Evolutionary conservation across 2,329 filamentous ascomycete genomes (phyloP).

Genomic region (Apiospora malaysiana): DNA sequence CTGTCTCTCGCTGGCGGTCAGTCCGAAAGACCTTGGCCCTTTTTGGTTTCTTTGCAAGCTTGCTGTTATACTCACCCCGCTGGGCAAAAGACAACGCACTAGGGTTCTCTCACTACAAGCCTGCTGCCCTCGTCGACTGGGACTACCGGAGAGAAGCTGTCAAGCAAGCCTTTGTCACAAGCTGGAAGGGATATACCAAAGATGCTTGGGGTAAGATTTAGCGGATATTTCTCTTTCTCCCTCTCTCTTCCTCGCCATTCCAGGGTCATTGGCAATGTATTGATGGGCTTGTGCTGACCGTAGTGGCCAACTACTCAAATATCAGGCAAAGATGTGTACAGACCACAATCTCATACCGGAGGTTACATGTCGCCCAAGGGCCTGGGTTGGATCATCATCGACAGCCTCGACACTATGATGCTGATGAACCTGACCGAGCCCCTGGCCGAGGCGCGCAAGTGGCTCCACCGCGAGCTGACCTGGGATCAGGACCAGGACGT

Average conservation of each 20-base stretch:
- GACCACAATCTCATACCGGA: not conserved
- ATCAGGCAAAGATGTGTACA: not conserved
- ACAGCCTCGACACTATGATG: conserved; percentile 95
- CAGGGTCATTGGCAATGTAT: too few species aligned
- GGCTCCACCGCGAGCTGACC: conserved; percentile 80
- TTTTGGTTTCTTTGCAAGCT: not conserved
- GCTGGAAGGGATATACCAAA: conserved; percentile 88
- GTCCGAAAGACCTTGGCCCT: not conserved
- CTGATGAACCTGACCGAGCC: conserved; percentile 95
- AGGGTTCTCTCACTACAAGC: conserved; percentile 24
- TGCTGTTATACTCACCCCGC: not conserved
- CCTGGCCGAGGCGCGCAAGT: conserved; percentile 82
- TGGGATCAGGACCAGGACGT: conserved; percentile 96
- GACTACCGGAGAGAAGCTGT: conserved; percentile 29
- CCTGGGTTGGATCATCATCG: conserved; percentile 97
- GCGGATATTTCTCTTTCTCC: not conserved
- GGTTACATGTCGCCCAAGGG: conserved; percentile 82
- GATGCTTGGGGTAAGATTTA: conserved; percentile 81
- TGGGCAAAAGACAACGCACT: conserved; percentile 27
- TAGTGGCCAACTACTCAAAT: not conserved
- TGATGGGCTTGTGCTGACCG: too few species aligned
- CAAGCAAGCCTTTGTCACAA: conserved; percentile 77
- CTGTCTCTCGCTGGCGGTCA: not conserved
- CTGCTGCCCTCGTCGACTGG: conserved; percentile 26
- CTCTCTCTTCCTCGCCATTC: not conserved